Base-by-base conservation (phyloP, 73 alveolate genomes). In the Halteria grandinella region DNA sequence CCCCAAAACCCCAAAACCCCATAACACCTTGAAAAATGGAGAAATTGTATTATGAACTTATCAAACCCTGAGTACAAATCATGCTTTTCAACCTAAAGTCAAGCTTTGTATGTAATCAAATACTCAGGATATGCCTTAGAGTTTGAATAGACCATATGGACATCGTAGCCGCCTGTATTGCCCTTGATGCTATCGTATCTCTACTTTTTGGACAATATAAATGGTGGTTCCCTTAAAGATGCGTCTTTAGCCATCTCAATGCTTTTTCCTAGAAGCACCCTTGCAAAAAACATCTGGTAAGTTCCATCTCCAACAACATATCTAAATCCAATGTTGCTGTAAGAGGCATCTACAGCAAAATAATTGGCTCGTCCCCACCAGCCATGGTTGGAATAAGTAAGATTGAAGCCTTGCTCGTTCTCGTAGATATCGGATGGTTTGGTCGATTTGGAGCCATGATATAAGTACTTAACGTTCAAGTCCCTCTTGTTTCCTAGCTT, bases 351-450 rank as follows among this genome's bases (percentile, higher is more conserved):
- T 25, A 18, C 44, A 2, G 90, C 84, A 47, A 80, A 80, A 57
- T 80, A 80, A 12, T 52, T 24, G 14, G 85, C 90, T 43, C 27
- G 12, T 18, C 90, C 90, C 90, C 90, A 80, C 81, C 51, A 23
- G 14, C 90, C 90, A 17, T 47, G 75, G 18, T 31, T 40, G 7
- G 84, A 51, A 37, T 14, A 63, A n/a, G 71, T 23, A 71, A 69
- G 34, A 40, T 80, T 73, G n/a, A 70, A 31, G 28, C 83, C 83
- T 1, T 51, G 73, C 17, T 27, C 70, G 4, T 72, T 28, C 0
- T 32, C 18, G 53, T 51, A 28, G 2, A 70, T 70, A 12, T 23
- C 44, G 10, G 6, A 36, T 15, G 84, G 84, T 1, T 62, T 62
- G 7, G 55, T n/a, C 1, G 3, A 5, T 1, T 73, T 50, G 7